Conservation (phyloP, 345 rosid species). For the Atalantia buxifolia region DNA sequence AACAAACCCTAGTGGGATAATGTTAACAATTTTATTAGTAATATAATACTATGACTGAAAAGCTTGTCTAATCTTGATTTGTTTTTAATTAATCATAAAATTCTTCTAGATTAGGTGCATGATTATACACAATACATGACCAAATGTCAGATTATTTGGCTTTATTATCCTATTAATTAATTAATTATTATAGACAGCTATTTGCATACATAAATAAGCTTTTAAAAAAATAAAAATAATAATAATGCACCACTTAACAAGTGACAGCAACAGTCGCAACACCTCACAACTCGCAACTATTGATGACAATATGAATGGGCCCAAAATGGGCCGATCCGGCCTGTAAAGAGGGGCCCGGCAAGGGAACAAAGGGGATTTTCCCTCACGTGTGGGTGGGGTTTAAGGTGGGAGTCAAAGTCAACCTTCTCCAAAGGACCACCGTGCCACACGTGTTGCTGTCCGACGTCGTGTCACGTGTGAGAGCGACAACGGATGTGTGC, state of each 20-base stretch:
- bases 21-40: background rate
- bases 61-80: slow-evolving; percentile 2
- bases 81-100: background rate
- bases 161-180: background rate
- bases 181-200: background rate
- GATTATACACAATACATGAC: background rate
- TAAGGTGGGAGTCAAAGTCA: slow-evolving; percentile 19
- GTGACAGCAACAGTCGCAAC: too few relatives aligned
- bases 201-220: background rate
- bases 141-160: background rate
- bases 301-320: slow-evolving; percentile 13
- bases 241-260: too few relatives aligned
- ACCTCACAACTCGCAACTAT: background rate
- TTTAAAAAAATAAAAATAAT: too few relatives aligned
- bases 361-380: slow-evolving; percentile 19
- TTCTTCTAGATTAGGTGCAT: slow-evolving; percentile 6
- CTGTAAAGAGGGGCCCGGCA: slow-evolving; percentile 15
- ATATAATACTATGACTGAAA: background rate
- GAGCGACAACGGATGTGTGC: slow-evolving; percentile 17
- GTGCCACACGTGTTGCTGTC: slow-evolving; percentile 36
- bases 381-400: slow-evolving; percentile 56
- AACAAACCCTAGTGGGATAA: slow-evolving; percentile 9
- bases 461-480: slow-evolving; percentile 21
- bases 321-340: slow-evolving; percentile 16
- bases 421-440: slow-evolving; percentile 18